These are phyloP conservation scores for Cyberlindnera xishuangbannaensis DNA, from an alignment of 805 yeast species.

Conservation along the genomic window DNA sequence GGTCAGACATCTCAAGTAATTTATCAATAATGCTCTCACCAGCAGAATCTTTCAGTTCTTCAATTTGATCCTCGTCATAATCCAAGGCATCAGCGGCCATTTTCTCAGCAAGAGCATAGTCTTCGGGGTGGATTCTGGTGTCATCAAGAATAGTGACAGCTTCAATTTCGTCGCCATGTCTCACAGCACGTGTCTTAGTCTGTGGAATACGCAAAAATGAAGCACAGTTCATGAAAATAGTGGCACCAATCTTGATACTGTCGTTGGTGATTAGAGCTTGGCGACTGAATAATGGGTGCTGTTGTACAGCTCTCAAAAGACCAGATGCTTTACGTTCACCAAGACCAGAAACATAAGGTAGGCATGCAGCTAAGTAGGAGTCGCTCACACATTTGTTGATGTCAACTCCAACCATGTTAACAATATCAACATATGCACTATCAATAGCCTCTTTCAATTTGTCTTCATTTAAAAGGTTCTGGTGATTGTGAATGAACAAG, in stretches of 20 bases:
- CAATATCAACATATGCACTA: slow-evolving; percentile 81
- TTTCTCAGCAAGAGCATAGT: slow-evolving; percentile 89
- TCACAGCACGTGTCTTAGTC: slow-evolving; percentile 31
- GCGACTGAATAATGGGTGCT: slow-evolving; percentile 60
- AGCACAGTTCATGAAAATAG: slow-evolving; percentile 85
- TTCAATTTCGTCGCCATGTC: slow-evolving; percentile 41
- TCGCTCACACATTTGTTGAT: slow-evolving; percentile 84
- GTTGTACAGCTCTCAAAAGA: slow-evolving; percentile 71
- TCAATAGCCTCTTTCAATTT: slow-evolving; percentile 61
- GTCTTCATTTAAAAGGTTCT: slow-evolving; percentile 62
- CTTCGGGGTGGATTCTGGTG: slow-evolving; percentile 97
- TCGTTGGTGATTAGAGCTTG: slow-evolving; percentile 80
- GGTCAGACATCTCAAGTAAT: slow-evolving; percentile 57
- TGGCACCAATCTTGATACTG: slow-evolving; percentile 57
- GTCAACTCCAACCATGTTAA: slow-evolving; percentile 89
- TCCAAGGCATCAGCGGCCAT: slow-evolving; percentile 99
- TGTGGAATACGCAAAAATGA: slow-evolving; percentile 79
- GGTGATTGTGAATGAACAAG: slow-evolving; percentile 65
- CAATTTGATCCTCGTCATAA: slow-evolving; percentile 88
- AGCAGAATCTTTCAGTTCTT: slow-evolving; percentile 61
- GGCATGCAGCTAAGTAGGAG: slow-evolving; percentile 58
- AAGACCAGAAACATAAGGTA: slow-evolving; percentile 82
- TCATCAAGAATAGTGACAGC: slow-evolving; percentile 78
- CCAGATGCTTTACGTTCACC: slow-evolving; percentile 96
- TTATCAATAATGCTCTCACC: slow-evolving; percentile 66